phyloP scores from a whole-genome alignment of 1,284 basidiomycete genomes.

The Ganoderma lucidum region DNA sequence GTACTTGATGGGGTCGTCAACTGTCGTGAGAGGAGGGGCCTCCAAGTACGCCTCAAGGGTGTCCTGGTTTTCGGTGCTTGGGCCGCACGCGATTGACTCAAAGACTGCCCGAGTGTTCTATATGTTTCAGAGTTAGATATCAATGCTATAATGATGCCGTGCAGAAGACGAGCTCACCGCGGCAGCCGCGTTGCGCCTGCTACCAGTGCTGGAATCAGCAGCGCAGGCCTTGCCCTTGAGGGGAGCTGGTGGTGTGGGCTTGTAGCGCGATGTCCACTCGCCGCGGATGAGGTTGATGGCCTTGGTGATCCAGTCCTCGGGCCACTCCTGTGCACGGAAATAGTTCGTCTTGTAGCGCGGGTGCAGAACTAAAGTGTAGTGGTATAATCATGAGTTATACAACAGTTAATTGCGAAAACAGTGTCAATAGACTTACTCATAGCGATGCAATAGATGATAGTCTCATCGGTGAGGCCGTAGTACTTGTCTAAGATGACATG shows the following conservation, averaged over 20 bases:
- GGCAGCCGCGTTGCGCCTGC: too few species aligned
- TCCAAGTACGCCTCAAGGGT: neutral
- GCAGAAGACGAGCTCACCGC: too few species aligned
- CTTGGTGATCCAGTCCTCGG: slow-evolving; percentile 1
- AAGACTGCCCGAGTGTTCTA: too few species aligned
- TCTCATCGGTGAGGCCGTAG: slow-evolving; percentile 39
- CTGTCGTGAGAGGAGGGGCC: neutral
- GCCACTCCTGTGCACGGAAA: slow-evolving; percentile 12
- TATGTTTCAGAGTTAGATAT: too few species aligned
- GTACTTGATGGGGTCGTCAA: neutral
- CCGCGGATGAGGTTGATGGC: slow-evolving; percentile 10
- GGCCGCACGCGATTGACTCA: too few species aligned
- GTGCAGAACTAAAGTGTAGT: slow-evolving; percentile 13
- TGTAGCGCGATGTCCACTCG: slow-evolving; percentile 12
- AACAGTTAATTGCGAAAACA: neutral
- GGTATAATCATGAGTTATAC: neutral
- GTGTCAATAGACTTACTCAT: slow-evolving; percentile 5
- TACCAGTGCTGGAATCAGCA: too few species aligned
- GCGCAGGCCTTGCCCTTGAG: neutral
- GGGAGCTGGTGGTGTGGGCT: neutral
- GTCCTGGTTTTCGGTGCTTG: too few species aligned
- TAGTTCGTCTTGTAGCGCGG: slow-evolving; percentile 22
- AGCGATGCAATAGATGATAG: slow-evolving; percentile 23
- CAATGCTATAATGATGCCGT: too few species aligned
- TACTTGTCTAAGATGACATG: slow-evolving; percentile 40